A percentile compares a stretch with the other conserved stretches of the same genome.
Conservation (phyloP, 2,329 filamentous ascomycete genomes). For the Hypoxylon sp. region DNA sequence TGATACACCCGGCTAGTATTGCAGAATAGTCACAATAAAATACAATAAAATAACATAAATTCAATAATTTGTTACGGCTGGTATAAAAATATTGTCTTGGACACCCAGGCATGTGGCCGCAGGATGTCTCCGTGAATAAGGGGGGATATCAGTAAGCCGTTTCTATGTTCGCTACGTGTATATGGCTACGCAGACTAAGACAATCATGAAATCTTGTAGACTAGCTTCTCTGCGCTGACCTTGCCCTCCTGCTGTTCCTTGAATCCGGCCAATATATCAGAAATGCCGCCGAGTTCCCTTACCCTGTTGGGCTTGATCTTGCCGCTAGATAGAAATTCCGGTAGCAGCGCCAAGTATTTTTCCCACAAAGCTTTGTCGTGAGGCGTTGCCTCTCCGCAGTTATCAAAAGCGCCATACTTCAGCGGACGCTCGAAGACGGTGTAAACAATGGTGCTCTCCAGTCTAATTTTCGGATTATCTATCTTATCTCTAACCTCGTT, state of each 20-base stretch:
- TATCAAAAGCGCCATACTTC: slow-evolving; percentile 49
- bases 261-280: slow-evolving; percentile 51
- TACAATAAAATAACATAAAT: background rate
- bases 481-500: slow-evolving; percentile 37
- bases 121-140: background rate
- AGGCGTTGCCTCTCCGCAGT: slow-evolving; percentile 50
- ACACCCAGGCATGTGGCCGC: background rate
- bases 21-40: background rate
- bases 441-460: slow-evolving; percentile 55
- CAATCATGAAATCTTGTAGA: slow-evolving; percentile 51
- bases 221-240: slow-evolving; percentile 55
- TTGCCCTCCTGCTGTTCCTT: slow-evolving; percentile 50
- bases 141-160: background rate
- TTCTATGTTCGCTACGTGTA: background rate
- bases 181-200: background rate
- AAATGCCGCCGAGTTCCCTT: slow-evolving; percentile 51
- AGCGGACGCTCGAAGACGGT: slow-evolving; percentile 53
- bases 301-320: slow-evolving; percentile 53
- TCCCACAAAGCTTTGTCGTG: slow-evolving; percentile 54
- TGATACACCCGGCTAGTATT: background rate
- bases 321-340: slow-evolving; percentile 48
- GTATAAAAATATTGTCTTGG: background rate
- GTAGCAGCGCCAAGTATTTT: slow-evolving; percentile 53
- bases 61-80: background rate
- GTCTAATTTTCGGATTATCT: slow-evolving; percentile 49